Base-by-base conservation (phyloP, 768 basidiomycete species). In the Collybia mongolica region DNA sequence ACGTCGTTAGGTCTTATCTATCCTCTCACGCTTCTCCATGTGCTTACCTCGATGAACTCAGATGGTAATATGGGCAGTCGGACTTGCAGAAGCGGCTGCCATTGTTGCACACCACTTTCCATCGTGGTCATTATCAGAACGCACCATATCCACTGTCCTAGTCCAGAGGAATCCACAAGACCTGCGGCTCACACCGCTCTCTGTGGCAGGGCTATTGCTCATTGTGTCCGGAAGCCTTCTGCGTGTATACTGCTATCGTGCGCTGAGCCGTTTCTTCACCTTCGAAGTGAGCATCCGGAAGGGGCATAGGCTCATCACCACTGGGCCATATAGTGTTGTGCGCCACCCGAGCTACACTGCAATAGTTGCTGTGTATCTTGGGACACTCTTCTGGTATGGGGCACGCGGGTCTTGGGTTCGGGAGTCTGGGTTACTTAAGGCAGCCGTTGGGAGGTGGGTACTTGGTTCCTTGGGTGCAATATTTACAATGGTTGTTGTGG, bases 311-410 rank as follows among this genome's bases (percentile, higher is more conserved):
- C 64, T 76, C 23, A 55, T 76, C 43, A 73, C 68, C 2, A 51
- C 55, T 9, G 73, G 73, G 0, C 74, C 73, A 5, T 76, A 76
- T 53, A 52, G 63, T 20, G 37, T 61, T 37, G 72, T 75, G 15
- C 70, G 72, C 17, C 73, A 75, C 48, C 73, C 73, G 17, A 59
- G 59, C 22, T 73, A 73, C 54, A 53, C 44, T 6, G 57, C 41
- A 3, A 1, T 23, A 6, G 15, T 48, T 2, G 4, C 7, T 26
- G 3, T 26, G 7, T 26, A 26, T 26, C 4, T 53, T 18, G 55
- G 55, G 8, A 6, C 44, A 15, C 14, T 40, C 19, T 45, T 22
- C 29, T 56, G 52, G 52, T 53, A 32, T 39, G 36, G 26, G 0
- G 15, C 22, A 3, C 42, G 20, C 5, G 50, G 50, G 19, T 48